Base-by-base conservation (phyloP, 768 basidiomycete genomes). In the Mycena indigotica region DNA sequence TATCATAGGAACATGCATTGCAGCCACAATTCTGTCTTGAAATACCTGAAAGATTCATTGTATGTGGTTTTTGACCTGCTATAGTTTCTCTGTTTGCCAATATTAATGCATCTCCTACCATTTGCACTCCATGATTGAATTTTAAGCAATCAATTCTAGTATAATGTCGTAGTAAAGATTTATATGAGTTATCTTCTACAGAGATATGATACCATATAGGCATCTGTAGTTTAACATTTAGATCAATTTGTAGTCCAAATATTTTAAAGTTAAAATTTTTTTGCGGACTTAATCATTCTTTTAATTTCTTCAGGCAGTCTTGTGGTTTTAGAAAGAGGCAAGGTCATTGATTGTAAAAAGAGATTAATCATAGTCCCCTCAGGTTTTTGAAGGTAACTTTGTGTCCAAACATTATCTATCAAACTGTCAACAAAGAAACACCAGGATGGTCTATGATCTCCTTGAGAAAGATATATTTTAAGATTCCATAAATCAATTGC, bases 401-500 rank as follows among this genome's bases (percentile, higher is more conserved):
- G 13, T 26, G 25, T 26, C n/a, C 5, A 28, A 6, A 48, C 46
- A 4, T 23, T 4, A 4, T 13, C n/a, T 4, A 48, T 28, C 46
- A 48, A 10, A 12, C 13, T 26, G 19, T 48, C 46, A 25, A 48
- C 19, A 26, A 48, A 48, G n/a, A 48, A 48, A 28, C 46, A 48
- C 46, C 46, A 48, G 10, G 46, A 25, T 5, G 46, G 46, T 23
- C 46, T 23, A 12, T 24, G 13, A 24, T 48, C 46, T 10, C 25
- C 46, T 13, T 6, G 8, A 12, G 46, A 26, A 23, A 48, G 5
- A n/a, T 48, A 48, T 6, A 28, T 6, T 26, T 48, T 48, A 5
- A 48, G 46, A 48, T 48, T 48, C 46, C 46, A 48, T 23, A 48
- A n/a, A 12, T 24, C 15, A 26, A 48, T 48, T 24, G 46, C 46